phyloP scores from a whole-genome alignment of 192 early-diverging fungal species.

The Backusella westeae region DNA sequence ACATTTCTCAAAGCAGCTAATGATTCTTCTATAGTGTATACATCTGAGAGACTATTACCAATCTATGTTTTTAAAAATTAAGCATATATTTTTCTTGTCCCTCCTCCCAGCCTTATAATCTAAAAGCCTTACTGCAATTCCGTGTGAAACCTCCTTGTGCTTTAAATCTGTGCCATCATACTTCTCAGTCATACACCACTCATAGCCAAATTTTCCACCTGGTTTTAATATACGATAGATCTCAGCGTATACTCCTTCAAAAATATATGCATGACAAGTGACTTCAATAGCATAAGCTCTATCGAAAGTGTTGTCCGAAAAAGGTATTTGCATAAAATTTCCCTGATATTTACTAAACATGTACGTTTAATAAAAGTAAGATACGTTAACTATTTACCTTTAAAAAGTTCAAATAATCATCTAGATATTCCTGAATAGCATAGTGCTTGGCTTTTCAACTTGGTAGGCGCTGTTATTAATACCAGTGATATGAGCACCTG shows the following conservation, averaged over 20 bases:
- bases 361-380: background rate
- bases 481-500: constrained; percentile 83
- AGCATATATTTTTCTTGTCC: background rate
- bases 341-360: constrained; percentile 44
- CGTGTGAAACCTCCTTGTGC: constrained; percentile 76
- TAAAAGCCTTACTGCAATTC: constrained; percentile 59
- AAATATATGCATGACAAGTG: constrained; percentile 81
- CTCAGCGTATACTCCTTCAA: constrained; percentile 85
- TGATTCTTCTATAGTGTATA: constrained; percentile 70
- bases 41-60: constrained; percentile 86
- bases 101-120: background rate
- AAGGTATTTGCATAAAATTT: constrained; percentile 88
- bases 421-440: constrained; percentile 63
- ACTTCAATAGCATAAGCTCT: constrained; percentile 95
- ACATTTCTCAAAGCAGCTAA: constrained; percentile 77
- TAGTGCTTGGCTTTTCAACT: constrained; percentile 74
- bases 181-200: constrained; percentile 91
- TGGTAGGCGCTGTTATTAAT: constrained; percentile 97
- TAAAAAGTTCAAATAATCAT: constrained; percentile 43
- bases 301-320: constrained; percentile 76
- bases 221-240: constrained; percentile 92
- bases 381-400: constrained; percentile 31
- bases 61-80: constrained; percentile 15
- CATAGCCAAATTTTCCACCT: constrained; percentile 91
- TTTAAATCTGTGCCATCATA: constrained; percentile 73